These are phyloP conservation scores for Sarcomyxa edulis DNA, from an alignment of 768 basidiomycete species.

Conservation along the genomic window DNA sequence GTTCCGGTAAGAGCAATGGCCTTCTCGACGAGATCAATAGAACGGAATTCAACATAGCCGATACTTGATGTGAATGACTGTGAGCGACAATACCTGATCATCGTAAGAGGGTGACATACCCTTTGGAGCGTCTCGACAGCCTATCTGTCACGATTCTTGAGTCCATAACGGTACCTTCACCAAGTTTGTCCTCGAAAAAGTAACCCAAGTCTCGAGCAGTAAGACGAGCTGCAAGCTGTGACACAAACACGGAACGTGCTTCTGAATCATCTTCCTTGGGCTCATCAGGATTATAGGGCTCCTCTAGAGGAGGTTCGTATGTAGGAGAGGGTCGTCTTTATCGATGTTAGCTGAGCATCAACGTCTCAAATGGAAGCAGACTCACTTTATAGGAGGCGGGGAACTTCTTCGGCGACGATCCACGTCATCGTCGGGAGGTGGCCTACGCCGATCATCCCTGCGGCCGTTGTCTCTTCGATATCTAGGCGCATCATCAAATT, in stretches of 20 bases:
- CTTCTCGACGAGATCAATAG: slow-evolving; percentile 86
- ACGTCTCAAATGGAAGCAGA: slow-evolving; percentile 8
- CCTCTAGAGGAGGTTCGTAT: slow-evolving; percentile 61
- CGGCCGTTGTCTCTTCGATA: slow-evolving; percentile 31
- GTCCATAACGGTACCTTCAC: slow-evolving; percentile 91
- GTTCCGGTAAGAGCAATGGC: slow-evolving; percentile 89
- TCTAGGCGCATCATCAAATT: slow-evolving; percentile 52
- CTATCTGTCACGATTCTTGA: slow-evolving; percentile 95
- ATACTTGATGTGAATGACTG: slow-evolving; percentile 50
- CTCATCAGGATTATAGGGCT: slow-evolving; percentile 79
- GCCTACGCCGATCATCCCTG: slow-evolving; percentile 33
- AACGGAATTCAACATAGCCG: slow-evolving; percentile 95
- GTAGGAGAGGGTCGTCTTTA: slow-evolving; percentile 67
- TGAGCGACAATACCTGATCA: slow-evolving; percentile 1
- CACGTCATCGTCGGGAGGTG: slow-evolving; percentile 37
- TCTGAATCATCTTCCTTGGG: slow-evolving; percentile 95
- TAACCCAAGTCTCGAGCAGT: slow-evolving; percentile 96
- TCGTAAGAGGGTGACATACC: slow-evolving; percentile 44
- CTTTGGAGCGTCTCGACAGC: slow-evolving; percentile 94
- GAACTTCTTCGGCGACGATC: slow-evolving; percentile 27
- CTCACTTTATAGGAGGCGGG: slow-evolving; percentile 44
- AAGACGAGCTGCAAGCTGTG: slow-evolving; percentile 94
- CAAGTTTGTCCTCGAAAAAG: slow-evolving; percentile 97
- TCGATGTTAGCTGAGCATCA: no score
- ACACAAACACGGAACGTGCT: slow-evolving; percentile 97